Conservation (phyloP, 2,329 filamentous ascomycete genomes). For the Calonectria crousiana region DNA sequence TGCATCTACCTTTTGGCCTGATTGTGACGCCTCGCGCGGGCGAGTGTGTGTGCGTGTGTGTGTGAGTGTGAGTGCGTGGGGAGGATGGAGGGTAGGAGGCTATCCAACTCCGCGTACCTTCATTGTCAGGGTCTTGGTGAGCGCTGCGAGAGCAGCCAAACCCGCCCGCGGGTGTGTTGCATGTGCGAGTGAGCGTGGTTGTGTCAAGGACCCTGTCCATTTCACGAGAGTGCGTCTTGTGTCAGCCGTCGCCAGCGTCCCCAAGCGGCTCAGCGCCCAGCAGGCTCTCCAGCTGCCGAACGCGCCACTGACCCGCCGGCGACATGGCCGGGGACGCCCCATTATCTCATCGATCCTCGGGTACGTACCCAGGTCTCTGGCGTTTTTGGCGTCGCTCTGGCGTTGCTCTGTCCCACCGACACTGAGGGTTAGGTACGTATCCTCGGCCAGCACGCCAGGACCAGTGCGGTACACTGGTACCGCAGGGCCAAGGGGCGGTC, state of each 20-base stretch:
- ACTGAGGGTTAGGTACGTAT: conserved; percentile 12
- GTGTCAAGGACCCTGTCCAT: conserved; percentile 16
- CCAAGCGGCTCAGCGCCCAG: conserved; percentile 37
- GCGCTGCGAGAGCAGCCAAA: neutral
- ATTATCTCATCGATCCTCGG: conserved; percentile 39
- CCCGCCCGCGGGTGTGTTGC: conserved; percentile 2
- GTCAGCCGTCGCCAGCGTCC: conserved; percentile 29
- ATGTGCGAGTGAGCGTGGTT: conserved; percentile 21
- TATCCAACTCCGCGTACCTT: neutral
- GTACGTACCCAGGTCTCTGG: conserved; percentile 33
- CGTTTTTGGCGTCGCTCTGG: conserved; percentile 14
- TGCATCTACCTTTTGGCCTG: neutral
- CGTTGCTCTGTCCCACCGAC: conserved; percentile 13
- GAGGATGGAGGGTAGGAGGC: neutral
- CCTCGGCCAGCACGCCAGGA: conserved; percentile 13
- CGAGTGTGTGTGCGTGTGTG: neutral
- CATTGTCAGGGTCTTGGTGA: neutral
- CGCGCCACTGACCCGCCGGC: conserved; percentile 39
- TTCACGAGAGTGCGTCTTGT: conserved; percentile 15
- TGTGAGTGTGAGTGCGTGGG: neutral
- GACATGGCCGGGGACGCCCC: conserved; percentile 35
- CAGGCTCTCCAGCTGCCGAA: conserved; percentile 39
- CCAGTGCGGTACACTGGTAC: conserved; percentile 26
- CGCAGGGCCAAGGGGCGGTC: conserved; percentile 22
- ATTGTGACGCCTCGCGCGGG: neutral